A percentile compares a stretch with the other conserved stretches of the same genome.
These are phyloP conservation scores for Pelomyxa schiedti DNA, from an alignment of 78 protist species.

Conservation along the genomic window DNA sequence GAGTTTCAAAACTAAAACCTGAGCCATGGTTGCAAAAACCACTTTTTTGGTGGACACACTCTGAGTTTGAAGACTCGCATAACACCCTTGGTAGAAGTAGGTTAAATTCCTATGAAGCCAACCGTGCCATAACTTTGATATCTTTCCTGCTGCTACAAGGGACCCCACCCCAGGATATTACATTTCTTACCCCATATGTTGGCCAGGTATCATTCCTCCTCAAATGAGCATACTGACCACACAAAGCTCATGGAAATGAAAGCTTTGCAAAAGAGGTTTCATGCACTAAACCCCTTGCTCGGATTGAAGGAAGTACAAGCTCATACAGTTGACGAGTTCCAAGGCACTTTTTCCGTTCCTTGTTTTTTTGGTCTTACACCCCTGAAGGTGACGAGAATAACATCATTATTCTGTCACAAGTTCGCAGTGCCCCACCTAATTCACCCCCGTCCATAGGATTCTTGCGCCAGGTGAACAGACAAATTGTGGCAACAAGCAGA, in stretches of 20 bases:
- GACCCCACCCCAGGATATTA: background rate
- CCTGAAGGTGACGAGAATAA: slow-evolving; percentile 39
- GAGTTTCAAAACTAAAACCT: background rate
- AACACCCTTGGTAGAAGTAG: background rate
- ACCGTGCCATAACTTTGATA: background rate
- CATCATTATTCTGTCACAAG: slow-evolving; percentile 32
- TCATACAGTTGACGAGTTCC: slow-evolving; percentile 25
- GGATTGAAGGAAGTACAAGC: background rate
- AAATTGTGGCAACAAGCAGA: slow-evolving; percentile 34
- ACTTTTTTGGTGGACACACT: slow-evolving; percentile 12
- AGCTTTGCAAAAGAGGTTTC: too few species aligned
- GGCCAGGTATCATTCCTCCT: slow-evolving; percentile 8
- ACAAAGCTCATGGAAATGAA: too few species aligned
- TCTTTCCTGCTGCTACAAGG: background rate
- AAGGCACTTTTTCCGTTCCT: too few species aligned
- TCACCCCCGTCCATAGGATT: too few species aligned
- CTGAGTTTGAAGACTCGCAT: background rate
- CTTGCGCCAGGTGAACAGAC: slow-evolving; percentile 14
- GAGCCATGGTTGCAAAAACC: background rate
- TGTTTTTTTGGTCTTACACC: too few species aligned
- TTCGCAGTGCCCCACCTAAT: slow-evolving; percentile 24
- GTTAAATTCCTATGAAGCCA: slow-evolving; percentile 16
- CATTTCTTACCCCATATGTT: slow-evolving; percentile 25
- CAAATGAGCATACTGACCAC: too few species aligned
- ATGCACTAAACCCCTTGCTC: too few species aligned